phyloP scores from a whole-genome alignment of 768 basidiomycete species.

The Macrolepiota albuminosa region DNA sequence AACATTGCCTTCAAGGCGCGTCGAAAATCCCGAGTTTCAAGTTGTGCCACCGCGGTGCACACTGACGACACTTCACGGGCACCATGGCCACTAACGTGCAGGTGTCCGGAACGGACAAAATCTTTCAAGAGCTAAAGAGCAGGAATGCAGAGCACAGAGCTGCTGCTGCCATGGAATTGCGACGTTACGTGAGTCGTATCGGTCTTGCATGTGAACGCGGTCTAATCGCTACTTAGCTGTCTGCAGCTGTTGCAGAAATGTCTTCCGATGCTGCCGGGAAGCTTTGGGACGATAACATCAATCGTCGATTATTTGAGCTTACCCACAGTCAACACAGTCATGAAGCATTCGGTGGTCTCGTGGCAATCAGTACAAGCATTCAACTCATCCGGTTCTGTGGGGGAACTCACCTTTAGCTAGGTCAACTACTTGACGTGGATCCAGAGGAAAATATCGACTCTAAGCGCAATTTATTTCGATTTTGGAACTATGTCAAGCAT shows the following conservation, averaged over 20 bases:
- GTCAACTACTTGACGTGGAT: conserved; percentile 72
- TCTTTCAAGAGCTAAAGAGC: conserved; percentile 64
- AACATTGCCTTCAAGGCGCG: background rate
- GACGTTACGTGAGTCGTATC: conserved; percentile 58
- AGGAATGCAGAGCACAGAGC: conserved; percentile 59
- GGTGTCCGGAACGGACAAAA: conserved; percentile 55
- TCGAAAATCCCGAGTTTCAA: background rate
- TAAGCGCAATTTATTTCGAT: conserved; percentile 75
- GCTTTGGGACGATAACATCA: conserved; percentile 84
- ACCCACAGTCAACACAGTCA: conserved; percentile 74
- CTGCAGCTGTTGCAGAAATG: conserved; percentile 71
- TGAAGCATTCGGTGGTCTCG: conserved; percentile 82
- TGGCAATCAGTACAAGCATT: conserved; percentile 71
- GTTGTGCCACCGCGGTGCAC: background rate
- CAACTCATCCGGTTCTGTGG: background rate
- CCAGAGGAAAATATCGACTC: conserved; percentile 80
- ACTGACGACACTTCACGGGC: conserved; percentile 1
- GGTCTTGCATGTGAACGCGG: conserved; percentile 1
- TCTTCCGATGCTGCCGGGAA: conserved; percentile 76
- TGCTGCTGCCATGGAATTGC: conserved; percentile 67
- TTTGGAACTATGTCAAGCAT: conserved; percentile 91
- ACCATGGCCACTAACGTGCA: conserved; percentile 61
- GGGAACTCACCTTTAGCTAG: conserved; percentile 27
- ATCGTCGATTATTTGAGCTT: conserved; percentile 72
- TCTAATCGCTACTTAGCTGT: conserved; percentile 44